Base-by-base conservation (phyloP, 768 basidiomycete genomes). In the Cystofilobasidium bisporidii region DNA sequence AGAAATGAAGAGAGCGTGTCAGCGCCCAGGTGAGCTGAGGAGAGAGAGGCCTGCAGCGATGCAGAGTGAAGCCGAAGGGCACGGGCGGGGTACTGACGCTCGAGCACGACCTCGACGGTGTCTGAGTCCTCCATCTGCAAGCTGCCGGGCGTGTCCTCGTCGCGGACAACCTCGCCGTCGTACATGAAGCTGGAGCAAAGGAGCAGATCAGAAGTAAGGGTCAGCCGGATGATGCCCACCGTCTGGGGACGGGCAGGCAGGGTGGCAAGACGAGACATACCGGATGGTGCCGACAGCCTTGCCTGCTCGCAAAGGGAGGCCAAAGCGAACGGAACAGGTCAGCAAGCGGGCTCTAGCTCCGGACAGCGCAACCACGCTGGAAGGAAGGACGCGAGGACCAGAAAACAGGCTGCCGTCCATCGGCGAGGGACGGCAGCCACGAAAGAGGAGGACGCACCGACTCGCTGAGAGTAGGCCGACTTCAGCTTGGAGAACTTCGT, bases 401-500 rank as follows among this genome's bases (percentile, higher is more conserved):
- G n/a, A n/a, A n/a, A n/a, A n/a, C n/a, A n/a, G n/a, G n/a, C n/a
- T n/a, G n/a, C n/a, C n/a, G n/a, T n/a, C n/a, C n/a, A n/a, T n/a
- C n/a, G n/a, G n/a, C n/a, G n/a, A n/a, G n/a, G 36, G 36, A 36
- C 12, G 36, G 36, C 36, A 36, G 36, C 36, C 36, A 12, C 12
- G 36, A 36, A 12, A 5, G 36, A 20, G 43, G 20, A 43, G 43
- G 20, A 53, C 50, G 50, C n/a, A 53, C 50, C 50, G 28, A 53
- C 50, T 24, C 50, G 50, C 50, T 24, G n/a, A 8, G 50, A 53
- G 50, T 53, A 53, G 50, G 50, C 50, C n/a, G 50, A 24, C 50
- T 53, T 53, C 18, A 53, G 50, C 50, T 53, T 53, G 22, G 50
- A 53, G 50, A 53, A 53, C 50, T 53, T 53, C 18, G 50, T 53